Conservation (phyloP, 352 stramenopile species). For the Elongisporangium prolatum region DNA sequence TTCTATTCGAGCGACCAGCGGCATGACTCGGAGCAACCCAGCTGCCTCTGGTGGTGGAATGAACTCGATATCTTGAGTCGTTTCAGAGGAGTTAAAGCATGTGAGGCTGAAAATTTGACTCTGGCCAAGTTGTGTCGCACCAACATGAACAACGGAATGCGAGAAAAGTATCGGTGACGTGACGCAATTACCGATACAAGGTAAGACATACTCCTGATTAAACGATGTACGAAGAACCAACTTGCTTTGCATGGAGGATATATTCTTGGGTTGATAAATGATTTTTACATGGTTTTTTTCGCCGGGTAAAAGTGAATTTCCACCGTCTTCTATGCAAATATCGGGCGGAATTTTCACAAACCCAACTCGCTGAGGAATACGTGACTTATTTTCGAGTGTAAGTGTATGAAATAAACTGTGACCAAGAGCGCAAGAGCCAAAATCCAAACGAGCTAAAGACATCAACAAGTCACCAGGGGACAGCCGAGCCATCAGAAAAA, state of each 20-base stretch:
- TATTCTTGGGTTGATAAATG: conserved; percentile 24
- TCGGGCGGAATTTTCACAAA: conserved; percentile 21
- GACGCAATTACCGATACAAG: conserved; percentile 24
- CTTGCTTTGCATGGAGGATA: conserved; percentile 1
- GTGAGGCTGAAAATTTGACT: conserved; percentile 24
- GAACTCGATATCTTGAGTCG: conserved; percentile 21
- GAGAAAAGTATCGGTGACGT: conserved; percentile 27
- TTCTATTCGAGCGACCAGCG: conserved; percentile 48
- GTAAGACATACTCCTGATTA: conserved; percentile 25
- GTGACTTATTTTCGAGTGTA: conserved; percentile 21
- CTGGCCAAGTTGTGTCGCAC: conserved; percentile 32
- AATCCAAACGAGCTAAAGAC: conserved; percentile 16
- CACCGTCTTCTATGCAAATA: conserved; percentile 17
- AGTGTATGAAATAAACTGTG: conserved; percentile 27
- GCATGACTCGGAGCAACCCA: conserved; percentile 48
- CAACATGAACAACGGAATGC: conserved; percentile 25
- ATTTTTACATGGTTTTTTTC: conserved; percentile 21
- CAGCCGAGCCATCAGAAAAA: conserved; percentile 28
- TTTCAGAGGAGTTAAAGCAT: conserved; percentile 29
- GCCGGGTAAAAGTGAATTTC: conserved; percentile 17
- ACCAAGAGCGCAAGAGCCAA: conserved; percentile 32
- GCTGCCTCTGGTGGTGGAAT: conserved; percentile 18
- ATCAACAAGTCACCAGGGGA: conserved; percentile 14
- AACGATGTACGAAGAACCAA: conserved; percentile 33
- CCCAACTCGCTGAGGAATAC: conserved; percentile 31